Base-by-base conservation (phyloP, 176 grass and related monocot species). In the Lolium multiflorum region DNA sequence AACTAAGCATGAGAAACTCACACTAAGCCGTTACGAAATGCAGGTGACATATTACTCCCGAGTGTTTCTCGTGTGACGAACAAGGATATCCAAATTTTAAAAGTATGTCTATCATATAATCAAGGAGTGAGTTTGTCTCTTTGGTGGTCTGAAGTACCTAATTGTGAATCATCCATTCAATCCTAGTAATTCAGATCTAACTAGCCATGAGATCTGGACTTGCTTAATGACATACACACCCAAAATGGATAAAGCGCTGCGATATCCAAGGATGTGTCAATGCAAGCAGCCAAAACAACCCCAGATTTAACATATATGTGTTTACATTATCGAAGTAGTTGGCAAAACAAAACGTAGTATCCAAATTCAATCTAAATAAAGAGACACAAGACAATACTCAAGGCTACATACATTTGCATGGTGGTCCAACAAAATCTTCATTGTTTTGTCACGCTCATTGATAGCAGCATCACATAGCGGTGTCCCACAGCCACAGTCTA, bases 401-500 rank as follows among this genome's bases (percentile, higher is more conserved):
- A 60, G 63, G 26, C 5, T 35, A 66, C 16, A 66, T 35, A 66
- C 63, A 66, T 66, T 66, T 66, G 63, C 63, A 13, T 66, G 63
- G 63, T 66, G 63, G 63, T 66, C 63, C 63, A 66, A 66, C 63
- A 66, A 66, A 35, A 66, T 66, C 56, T 87, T 87, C 14, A 81
- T 0, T 9, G 44, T 86, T 76, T 86, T 79, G 37, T 86, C 64
- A 38, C 79, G 64, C 10, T 46, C 75, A 17, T 70, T 70, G 15
- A 1, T 37, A 46, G 51, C 22, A 86, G 76, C 65, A 39, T 10
- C 46, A 52, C 48, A 71, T 2, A 79, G 64, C 58, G 76, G 84
- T 71, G 84, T 79, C 21, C 84, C 52, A 79, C 1, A 1, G 21
- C 84, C 84, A 79, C 7, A 66, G 65, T 86, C 64, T 49, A 79